phyloP scores from a whole-genome alignment of 2,329 filamentous ascomycete genomes.

The Colletotrichum lini region DNA sequence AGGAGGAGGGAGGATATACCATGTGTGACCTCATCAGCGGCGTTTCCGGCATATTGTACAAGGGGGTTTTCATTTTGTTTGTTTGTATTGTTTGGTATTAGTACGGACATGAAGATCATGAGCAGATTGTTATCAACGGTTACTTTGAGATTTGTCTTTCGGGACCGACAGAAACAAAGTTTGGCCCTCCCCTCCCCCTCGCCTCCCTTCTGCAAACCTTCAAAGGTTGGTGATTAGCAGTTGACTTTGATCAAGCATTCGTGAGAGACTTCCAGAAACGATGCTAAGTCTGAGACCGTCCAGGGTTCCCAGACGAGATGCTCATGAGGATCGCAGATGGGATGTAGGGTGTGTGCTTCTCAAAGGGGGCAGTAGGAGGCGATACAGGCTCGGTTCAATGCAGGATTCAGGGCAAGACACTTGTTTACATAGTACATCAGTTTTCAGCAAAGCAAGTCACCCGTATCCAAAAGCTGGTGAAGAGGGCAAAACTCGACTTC shows the following conservation, averaged over 20 bases:
- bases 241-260: neutral
- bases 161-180: too few species aligned
- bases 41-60: conserved; percentile 8
- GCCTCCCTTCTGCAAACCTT: too few species aligned
- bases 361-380: too few species aligned
- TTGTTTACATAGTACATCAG: too few species aligned
- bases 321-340: too few species aligned
- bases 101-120: neutral
- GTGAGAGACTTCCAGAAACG: neutral
- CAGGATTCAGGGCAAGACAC: neutral
- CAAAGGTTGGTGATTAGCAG: too few species aligned
- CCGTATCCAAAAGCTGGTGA: neutral
- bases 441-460: neutral
- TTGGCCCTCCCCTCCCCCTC: too few species aligned
- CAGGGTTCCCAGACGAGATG: too few species aligned
- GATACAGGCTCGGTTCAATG: neutral
- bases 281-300: too few species aligned
- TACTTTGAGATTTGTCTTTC: neutral
- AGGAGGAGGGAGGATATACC: neutral
- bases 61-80: neutral
- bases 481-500: neutral
- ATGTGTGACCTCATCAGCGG: neutral
- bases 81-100: neutral
- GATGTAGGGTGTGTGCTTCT: too few species aligned
- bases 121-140: too few species aligned